Evolutionary conservation across 2,329 filamentous ascomycete genomes (phyloP), one percentile per base, ranked within the genome.

Genomic region (Claviceps sp.): DNA sequence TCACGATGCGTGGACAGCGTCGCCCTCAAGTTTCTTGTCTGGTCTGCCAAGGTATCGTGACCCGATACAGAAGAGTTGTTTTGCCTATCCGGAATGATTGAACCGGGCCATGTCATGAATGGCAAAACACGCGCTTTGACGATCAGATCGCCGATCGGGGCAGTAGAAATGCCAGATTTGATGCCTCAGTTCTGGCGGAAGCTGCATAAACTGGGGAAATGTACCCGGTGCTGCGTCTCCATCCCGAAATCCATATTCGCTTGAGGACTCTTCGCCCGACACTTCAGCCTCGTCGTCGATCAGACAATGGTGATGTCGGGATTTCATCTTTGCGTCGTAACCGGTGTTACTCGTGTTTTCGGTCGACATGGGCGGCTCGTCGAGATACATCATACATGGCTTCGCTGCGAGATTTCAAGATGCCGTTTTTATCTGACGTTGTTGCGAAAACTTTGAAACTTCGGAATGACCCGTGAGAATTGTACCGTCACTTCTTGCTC

Each of bases 1-100:
- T 70, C 67, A 7, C 60, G 57, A 40, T 68, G 61, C 9, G 66
- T 61, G 1, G 67, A 62, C 36, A 70, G 55, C 11, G 71, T 55
- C 3, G 55, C 52, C 7, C 67, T 63, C 1, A 63, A 50, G 2
- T 56, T 48, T 22, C 51, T 53, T 0, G 66, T 70, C 16, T 63
- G 61, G 4, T 62, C 56, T 0, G 55, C 53, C 0, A 70, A 59
- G 3, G 64, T 60, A 22, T 22, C 22, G 22, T 22, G 22, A 22
- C 22, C 22, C 13, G 48, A 55, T 2, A 62, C 56, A 14, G 48
- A 52, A 18, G 38, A 16, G 30, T 44, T 0, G 55, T 54, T 54
- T 54, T 60, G 13, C 50, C 49, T n/a, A 14, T 36, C 8, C 48
- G 42, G 34, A 5, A 22, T 22, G 22, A 22, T 22, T 7, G 50